A percentile compares a stretch with the other conserved stretches of the same genome.
These are phyloP conservation scores for Ophioceras dolichostomum DNA, from an alignment of 2,329 filamentous ascomycete genomes.

Conservation along the genomic window DNA sequence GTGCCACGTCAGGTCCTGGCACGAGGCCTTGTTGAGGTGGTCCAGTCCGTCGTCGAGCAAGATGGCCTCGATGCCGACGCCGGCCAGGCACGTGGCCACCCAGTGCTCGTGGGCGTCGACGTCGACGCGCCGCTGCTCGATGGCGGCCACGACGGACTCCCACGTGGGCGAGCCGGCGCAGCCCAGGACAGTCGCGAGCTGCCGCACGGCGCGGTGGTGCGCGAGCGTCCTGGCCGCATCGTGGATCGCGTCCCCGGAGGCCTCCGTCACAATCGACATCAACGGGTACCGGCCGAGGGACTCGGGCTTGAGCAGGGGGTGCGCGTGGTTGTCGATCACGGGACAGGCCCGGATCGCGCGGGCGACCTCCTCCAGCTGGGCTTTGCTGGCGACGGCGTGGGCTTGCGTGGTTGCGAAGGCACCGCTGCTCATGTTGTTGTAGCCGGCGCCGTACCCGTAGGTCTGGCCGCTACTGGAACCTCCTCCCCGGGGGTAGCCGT, in stretches of 20 bases:
- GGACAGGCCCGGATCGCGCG: constrained; percentile 40
- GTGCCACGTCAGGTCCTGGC: constrained; percentile 47
- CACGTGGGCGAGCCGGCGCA: constrained; percentile 47
- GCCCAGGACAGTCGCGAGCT: constrained; percentile 52
- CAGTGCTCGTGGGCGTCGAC: constrained; percentile 39
- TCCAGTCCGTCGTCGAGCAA: constrained; percentile 69
- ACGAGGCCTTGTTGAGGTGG: constrained; percentile 39
- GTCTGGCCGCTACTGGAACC: no score
- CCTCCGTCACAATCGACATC: constrained; percentile 59
- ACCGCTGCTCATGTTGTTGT: no score
- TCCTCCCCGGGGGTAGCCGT: no score
- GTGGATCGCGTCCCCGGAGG: constrained; percentile 52
- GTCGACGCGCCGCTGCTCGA: constrained; percentile 25
- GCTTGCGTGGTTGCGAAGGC: no score
- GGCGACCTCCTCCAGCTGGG: constrained; percentile 17
- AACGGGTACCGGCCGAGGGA: constrained; percentile 34
- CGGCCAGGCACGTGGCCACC: constrained; percentile 48
- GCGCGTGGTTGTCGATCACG: constrained; percentile 63
- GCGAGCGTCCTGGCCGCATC: constrained; percentile 51
- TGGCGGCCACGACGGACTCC: constrained; percentile 32
- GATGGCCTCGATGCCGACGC: constrained; percentile 53
- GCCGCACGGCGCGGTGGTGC: constrained; percentile 56
- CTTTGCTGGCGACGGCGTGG: constrained; percentile 4
- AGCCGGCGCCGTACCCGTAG: no score
- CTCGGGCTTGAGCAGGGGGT: constrained; percentile 48